Conservation (phyloP, 1,284 basidiomycete genomes). For the Rhodotorula sp. region DNA sequence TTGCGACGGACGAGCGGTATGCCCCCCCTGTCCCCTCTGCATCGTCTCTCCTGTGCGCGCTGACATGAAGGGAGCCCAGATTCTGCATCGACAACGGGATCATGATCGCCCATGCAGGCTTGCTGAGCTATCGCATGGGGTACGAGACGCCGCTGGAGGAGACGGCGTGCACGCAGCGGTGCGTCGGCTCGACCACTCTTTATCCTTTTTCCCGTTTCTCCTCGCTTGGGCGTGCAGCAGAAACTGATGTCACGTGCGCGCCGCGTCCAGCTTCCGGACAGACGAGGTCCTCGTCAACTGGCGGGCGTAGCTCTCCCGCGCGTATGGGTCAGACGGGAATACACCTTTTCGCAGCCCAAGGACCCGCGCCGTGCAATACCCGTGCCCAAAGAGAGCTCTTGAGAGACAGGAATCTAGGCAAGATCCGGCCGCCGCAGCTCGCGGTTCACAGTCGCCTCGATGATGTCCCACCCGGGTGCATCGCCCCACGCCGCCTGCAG, state of each 20-base stretch:
- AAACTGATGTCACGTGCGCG: neutral
- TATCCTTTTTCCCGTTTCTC: neutral
- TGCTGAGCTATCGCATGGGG: conserved; percentile 93
- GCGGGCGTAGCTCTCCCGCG: conserved; percentile 48
- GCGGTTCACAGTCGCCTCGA: conserved; percentile 52
- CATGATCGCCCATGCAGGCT: conserved; percentile 96
- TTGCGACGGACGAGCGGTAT: conserved; percentile 93
- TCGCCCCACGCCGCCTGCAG: conserved; percentile 59
- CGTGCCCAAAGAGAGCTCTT: too few species aligned
- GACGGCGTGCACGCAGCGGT: conserved; percentile 79
- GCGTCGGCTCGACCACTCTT: conserved; percentile 28
- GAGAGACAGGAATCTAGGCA: neutral
- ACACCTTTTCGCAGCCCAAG: too few species aligned
- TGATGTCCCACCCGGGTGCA: conserved; percentile 59
- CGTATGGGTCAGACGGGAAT: too few species aligned
- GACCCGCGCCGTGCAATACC: too few species aligned
- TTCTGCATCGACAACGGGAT: conserved; percentile 99
- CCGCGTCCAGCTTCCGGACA: conserved; percentile 71
- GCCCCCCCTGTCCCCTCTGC: conserved; percentile 38
- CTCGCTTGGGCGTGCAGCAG: neutral
- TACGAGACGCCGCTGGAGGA: conserved; percentile 71
- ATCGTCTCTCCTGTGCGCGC: neutral
- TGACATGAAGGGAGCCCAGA: conserved; percentile 54
- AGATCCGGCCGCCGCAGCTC: conserved; percentile 3
- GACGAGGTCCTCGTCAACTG: conserved; percentile 87